A percentile compares a stretch with the other conserved stretches of the same genome.
Evolutionary conservation across 441 rosid genomes (phyloP).

Genomic region (Omphalea diandra): DNA sequence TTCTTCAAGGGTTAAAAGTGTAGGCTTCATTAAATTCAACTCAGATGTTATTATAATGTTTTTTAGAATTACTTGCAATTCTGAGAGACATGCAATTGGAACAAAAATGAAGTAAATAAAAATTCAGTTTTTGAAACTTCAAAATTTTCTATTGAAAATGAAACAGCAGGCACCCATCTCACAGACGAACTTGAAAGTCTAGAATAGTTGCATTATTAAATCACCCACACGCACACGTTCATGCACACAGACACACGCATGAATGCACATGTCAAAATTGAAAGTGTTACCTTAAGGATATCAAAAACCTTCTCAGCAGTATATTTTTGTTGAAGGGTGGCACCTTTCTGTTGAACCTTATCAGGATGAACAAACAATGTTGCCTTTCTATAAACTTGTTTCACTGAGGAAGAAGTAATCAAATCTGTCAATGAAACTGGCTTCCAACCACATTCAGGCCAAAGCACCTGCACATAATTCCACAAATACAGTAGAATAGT

Average conservation of each 20-base stretch:
- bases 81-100: not conserved
- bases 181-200: not conserved
- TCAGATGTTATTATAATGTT: not conserved
- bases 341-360: constrained; percentile 97
- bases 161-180: not conserved
- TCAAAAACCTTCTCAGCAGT: constrained; percentile 95
- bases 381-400: constrained; percentile 86
- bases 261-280: no score
- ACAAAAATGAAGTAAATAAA: not conserved
- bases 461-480: constrained; percentile 63
- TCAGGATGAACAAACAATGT: constrained; percentile 85
- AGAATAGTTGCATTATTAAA: no score
- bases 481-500: not conserved
- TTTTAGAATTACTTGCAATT: not conserved
- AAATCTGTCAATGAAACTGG: constrained; percentile 80
- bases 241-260: no score
- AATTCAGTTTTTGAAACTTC: not conserved
- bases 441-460: constrained; percentile 90
- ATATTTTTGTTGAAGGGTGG: constrained; percentile 83
- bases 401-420: constrained; percentile 73
- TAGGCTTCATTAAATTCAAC: not conserved
- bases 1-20: not conserved
- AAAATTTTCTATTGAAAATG: not conserved
- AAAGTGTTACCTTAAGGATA: constrained; percentile 71
- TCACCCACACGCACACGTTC: no score